phyloP scores from a whole-genome alignment of 805 yeast species.

The Crinitomyces ghanaensis region DNA sequence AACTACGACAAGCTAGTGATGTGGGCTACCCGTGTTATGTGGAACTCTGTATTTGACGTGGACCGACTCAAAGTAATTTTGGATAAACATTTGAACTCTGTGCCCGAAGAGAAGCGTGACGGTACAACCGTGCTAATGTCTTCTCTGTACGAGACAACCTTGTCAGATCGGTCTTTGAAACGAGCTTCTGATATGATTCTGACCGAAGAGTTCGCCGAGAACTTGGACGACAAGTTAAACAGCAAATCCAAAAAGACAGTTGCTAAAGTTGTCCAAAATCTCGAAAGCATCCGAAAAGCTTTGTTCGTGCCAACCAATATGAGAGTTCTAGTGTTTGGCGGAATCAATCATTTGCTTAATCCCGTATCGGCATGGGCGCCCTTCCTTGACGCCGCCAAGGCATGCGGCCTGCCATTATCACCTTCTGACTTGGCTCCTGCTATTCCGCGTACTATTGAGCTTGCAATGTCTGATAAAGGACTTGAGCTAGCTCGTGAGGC shows the following conservation, averaged over 20 bases:
- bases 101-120: constrained; percentile 53
- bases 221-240: constrained; percentile 36
- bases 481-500: constrained; percentile 41
- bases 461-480: constrained; percentile 47
- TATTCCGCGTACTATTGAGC: constrained; percentile 34
- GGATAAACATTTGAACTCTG: constrained; percentile 46
- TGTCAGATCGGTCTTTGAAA: constrained; percentile 49
- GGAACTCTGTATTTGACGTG: constrained; percentile 58
- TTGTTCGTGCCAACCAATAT: constrained; percentile 49
- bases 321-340: constrained; percentile 63
- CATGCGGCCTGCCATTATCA: too few relatives aligned
- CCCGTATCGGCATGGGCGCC: constrained; percentile 53
- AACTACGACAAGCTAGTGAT: constrained; percentile 60
- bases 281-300: constrained; percentile 40
- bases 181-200: constrained; percentile 54
- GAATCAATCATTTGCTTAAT: constrained; percentile 35
- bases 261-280: constrained; percentile 34
- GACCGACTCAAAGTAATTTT: constrained; percentile 55
- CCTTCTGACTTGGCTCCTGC: constrained; percentile 8
- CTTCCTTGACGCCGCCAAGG: constrained; percentile 20
- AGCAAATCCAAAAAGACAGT: constrained; percentile 45
- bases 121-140: constrained; percentile 59
- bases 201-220: constrained; percentile 47
- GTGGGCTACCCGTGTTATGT: constrained; percentile 63
- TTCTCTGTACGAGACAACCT: constrained; percentile 40